Base-by-base conservation (phyloP, 2,329 filamentous ascomycete species). In the Fusarium xylarioides region DNA sequence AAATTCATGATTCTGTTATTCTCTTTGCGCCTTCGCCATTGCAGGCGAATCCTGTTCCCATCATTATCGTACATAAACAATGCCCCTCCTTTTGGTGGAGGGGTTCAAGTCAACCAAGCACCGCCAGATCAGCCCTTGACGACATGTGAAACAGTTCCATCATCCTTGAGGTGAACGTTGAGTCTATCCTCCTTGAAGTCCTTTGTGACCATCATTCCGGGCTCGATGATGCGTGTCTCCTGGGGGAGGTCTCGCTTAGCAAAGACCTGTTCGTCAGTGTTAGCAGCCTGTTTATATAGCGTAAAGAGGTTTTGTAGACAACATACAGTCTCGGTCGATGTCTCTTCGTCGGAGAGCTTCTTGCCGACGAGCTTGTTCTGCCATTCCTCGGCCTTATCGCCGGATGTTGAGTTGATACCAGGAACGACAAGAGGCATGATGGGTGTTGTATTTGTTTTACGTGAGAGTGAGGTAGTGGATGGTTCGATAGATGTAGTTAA, bases 361-460 rank as follows among this genome's bases (percentile, higher is more conserved):
- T 91, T 92, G 78, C 90, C 90, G 50, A 89, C 86, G 9, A 92
- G 83, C 84, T 91, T 90, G 81, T 86, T 86, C 73, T 82, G 83
- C 90, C 90, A 92, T 76, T 89, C 84, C 66, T 89, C 83, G 40
- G 85, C 88, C 81, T 85, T 84, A 79, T 82, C 78, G 71, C 79
- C 79, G 44, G 84, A 80, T 69, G 82, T 82, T 70, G 82, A 84
- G 71, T 84, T 90, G 75, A 91, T 82, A 78, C 87, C 88, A 62
- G 89, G 89, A 23, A 90, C 86, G 76, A 91, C 85, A 82, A 91
- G 89, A 88, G 90, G 90, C 90, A 92, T 91, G 83, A n/a, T 80
- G 67, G 49, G 43, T 32, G 43, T n/a, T 38, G 26, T 40, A 7
- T 43, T 40, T 50, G 32, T 32, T 40, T 43, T 54, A 16, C 18